phyloP scores from a whole-genome alignment of 257 asterid species.

The Solanum neorickii region DNA sequence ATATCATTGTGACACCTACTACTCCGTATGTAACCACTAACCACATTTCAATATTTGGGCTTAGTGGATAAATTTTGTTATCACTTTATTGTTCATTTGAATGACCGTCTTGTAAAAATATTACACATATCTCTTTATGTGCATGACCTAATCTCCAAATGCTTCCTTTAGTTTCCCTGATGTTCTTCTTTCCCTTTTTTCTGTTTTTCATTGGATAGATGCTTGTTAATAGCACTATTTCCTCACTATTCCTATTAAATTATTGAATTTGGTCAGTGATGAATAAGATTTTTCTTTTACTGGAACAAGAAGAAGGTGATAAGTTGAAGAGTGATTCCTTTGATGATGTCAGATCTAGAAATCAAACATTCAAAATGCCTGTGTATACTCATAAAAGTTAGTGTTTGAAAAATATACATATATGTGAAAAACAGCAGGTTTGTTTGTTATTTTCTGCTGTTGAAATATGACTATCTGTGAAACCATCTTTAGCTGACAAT shows the following conservation, averaged over 20 bases:
- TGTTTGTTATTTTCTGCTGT: neutral
- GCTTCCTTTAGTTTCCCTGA: neutral
- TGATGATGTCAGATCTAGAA: neutral
- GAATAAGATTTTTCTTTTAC: neutral
- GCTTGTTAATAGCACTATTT: neutral
- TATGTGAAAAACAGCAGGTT: neutral
- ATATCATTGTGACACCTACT: slow-evolving; percentile 65
- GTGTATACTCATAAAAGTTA: neutral
- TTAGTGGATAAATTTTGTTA: neutral
- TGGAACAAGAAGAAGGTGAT: neutral
- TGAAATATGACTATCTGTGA: neutral
- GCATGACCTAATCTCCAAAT: neutral
- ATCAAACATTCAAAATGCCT: neutral
- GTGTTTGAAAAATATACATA: neutral
- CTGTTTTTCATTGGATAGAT: neutral
- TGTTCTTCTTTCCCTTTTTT: neutral
- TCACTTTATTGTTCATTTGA: neutral
- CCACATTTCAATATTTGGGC: neutral
- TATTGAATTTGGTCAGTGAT: neutral
- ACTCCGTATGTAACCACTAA: slow-evolving; percentile 52
- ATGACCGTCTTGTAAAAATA: neutral
- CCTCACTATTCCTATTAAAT: neutral
- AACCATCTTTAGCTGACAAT: neutral
- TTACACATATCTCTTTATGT: neutral
- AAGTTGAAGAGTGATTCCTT: neutral